Conservation (phyloP, 106 monocot genomes). For the Xerophyta viscosa region DNA sequence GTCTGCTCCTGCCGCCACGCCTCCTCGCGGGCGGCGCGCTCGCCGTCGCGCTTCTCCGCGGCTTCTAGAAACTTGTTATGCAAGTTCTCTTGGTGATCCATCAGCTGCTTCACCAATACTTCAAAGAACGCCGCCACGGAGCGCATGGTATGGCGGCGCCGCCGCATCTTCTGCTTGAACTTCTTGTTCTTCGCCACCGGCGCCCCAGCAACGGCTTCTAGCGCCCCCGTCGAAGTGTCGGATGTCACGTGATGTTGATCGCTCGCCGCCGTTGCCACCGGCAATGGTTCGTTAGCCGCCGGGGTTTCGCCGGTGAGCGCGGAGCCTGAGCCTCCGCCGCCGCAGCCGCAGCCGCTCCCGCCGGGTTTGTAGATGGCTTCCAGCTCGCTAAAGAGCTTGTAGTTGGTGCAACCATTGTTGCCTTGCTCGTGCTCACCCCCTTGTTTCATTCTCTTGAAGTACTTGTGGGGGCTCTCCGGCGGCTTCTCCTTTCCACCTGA, state of each 20-base stretch:
- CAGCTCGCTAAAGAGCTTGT: conserved; percentile 83
- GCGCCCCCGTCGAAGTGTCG: conserved; percentile 17
- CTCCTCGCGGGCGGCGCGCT: conserved; percentile 53
- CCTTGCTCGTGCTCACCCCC: conserved; percentile 8
- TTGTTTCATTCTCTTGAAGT: conserved; percentile 33
- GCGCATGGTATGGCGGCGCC: too few species aligned
- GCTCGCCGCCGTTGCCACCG: conserved; percentile 10
- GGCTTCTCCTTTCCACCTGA: conserved; percentile 32
- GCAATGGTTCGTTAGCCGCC: background rate
- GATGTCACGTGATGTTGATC: conserved; percentile 11
- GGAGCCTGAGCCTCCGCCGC: conserved; percentile 61
- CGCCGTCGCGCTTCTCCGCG: conserved; percentile 63
- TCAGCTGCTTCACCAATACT: conserved; percentile 56
- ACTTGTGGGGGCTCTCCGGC: conserved; percentile 12
- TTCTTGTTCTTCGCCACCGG: too few species aligned
- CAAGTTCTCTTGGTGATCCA: conserved; percentile 78
- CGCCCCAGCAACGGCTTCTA: conserved; percentile 39
- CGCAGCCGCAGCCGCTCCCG: conserved; percentile 5
- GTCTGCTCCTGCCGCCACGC: conserved; percentile 69
- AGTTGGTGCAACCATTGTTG: conserved; percentile 30
- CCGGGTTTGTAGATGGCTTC: conserved; percentile 78
- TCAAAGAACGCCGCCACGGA: conserved; percentile 62
- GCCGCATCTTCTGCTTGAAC: too few species aligned
- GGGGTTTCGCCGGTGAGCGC: conserved; percentile 85
- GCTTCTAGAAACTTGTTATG: conserved; percentile 63